Base-by-base conservation (phyloP, 345 rosid genomes). In the Turnera subulata region DNA sequence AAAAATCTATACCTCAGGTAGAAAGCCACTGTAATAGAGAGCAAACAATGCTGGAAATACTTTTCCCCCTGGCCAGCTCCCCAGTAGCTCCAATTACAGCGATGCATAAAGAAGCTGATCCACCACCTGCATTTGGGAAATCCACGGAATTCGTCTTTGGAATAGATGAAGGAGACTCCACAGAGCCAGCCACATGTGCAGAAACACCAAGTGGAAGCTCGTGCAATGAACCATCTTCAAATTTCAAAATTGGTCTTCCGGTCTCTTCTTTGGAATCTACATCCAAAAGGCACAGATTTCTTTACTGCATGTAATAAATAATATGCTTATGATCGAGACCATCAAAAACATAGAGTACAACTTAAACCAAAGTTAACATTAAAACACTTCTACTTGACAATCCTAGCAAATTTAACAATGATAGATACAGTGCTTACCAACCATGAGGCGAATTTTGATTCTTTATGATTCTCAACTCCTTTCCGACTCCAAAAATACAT, bases 61-160 rank as follows among this genome's bases (percentile, higher is more conserved):
- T 77, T 71, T 83, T 83, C 43, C 68, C 60, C 64, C 72, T 80
- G 26, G 96, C 91, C 43, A 85, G 71, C 61, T 82, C 93, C 56
- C 93, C 90, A 0, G 85, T 85, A 45, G 96, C 96, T 67, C 93
- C 93, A 12, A 83, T 77, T 29, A 85, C 88, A 52, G 84, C 84
- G 64, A 88, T 83, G 78, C 82, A 73, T 29, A 88, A 88, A 6
- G 88, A 83, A 46, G 84, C 66, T 0, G 71, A 78, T 71, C 52
- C 23, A 48, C 60, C 67, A 53, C 59, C 53, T 45, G 74, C 73
- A 61, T 63, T 63, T 14, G 68, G n/a, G 40, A 64, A 42, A 39
- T 55, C 69, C 44, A 24, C 64, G 54, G 64, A 47, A 66, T 61
- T 58, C 40, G 68, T 65, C 50, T 63, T 71, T 39, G 46, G 50